Conservation (phyloP, 192 early-diverging fungal species). For the Allomyces arbusculus region DNA sequence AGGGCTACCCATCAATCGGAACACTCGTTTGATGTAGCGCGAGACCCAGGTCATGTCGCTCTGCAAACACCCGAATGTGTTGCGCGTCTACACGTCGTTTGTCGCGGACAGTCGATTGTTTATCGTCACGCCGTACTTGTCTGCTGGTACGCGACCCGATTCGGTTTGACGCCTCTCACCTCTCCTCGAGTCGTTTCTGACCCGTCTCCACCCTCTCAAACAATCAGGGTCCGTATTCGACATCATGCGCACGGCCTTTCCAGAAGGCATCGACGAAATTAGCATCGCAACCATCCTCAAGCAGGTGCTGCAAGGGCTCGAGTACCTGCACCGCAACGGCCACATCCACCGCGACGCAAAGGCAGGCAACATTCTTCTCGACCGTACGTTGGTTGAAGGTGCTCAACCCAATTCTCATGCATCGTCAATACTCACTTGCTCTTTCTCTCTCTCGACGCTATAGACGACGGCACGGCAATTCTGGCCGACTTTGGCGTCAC, state of each 20-base stretch:
- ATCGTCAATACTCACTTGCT: no score
- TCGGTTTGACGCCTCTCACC: background rate
- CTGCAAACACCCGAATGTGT: slow-evolving; percentile 66
- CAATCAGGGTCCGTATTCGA: slow-evolving; percentile 55
- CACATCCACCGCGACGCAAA: slow-evolving; percentile 56
- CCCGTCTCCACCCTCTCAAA: background rate
- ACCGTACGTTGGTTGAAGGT: slow-evolving; percentile 3
- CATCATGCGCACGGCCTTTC: slow-evolving; percentile 73
- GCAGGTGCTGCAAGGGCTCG: slow-evolving; percentile 44
- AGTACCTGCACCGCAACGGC: slow-evolving; percentile 41
- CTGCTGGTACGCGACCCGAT: slow-evolving; percentile 22
- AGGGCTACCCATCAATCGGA: background rate
- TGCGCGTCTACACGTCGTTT: slow-evolving; percentile 66
- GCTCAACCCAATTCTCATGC: no score
- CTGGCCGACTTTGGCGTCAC: slow-evolving; percentile 53
- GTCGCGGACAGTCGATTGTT: slow-evolving; percentile 56
- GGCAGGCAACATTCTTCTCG: slow-evolving; percentile 46
- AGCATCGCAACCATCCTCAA: slow-evolving; percentile 60
- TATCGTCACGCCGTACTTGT: slow-evolving; percentile 68
- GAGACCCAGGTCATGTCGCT: slow-evolving; percentile 74
- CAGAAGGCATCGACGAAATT: slow-evolving; percentile 60
- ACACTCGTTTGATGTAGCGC: slow-evolving; percentile 17
- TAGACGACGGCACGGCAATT: slow-evolving; percentile 33
- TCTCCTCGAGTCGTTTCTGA: slow-evolving; percentile 4
- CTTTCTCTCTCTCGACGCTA: no score